phyloP scores from a whole-genome alignment of 1,284 basidiomycete species.

The Irpex rosettiformis region DNA sequence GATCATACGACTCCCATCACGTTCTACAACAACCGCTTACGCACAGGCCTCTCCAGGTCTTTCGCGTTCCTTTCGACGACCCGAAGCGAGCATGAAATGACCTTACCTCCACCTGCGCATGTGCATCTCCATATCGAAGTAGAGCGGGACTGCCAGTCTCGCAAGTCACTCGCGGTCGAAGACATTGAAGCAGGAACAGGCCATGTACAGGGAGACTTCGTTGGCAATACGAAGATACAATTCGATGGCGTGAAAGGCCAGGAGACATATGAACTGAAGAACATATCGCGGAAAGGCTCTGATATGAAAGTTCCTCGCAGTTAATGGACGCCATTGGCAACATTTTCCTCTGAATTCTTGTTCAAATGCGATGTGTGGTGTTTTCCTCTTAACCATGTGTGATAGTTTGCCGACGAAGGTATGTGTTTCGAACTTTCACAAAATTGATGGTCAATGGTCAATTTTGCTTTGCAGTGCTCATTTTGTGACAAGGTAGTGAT shows the following conservation, averaged over 20 bases:
- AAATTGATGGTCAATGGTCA: no score
- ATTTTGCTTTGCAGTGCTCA: no score
- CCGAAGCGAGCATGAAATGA: background rate
- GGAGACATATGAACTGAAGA: background rate
- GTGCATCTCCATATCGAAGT: background rate
- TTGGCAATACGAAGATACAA: background rate
- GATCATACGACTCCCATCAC: background rate
- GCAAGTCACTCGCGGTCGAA: background rate
- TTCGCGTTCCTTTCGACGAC: background rate
- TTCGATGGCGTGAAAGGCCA: background rate
- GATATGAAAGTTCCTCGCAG: background rate
- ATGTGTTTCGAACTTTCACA: no score
- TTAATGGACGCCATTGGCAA: background rate
- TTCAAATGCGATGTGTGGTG: no score
- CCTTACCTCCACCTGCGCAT: background rate
- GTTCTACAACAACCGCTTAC: background rate
- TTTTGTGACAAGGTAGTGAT: no score
- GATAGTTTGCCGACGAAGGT: background rate
- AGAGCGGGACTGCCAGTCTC: background rate
- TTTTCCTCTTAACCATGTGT: background rate
- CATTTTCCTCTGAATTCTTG: no score
- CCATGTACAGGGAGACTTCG: background rate
- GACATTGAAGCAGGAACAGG: background rate
- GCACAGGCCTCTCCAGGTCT: background rate
- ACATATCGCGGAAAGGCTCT: background rate